Evolutionary conservation across 1,139 yeast species (phyloP), one percentile per base, ranked within the genome.

Genomic region (Geotrichum restrictum): DNA sequence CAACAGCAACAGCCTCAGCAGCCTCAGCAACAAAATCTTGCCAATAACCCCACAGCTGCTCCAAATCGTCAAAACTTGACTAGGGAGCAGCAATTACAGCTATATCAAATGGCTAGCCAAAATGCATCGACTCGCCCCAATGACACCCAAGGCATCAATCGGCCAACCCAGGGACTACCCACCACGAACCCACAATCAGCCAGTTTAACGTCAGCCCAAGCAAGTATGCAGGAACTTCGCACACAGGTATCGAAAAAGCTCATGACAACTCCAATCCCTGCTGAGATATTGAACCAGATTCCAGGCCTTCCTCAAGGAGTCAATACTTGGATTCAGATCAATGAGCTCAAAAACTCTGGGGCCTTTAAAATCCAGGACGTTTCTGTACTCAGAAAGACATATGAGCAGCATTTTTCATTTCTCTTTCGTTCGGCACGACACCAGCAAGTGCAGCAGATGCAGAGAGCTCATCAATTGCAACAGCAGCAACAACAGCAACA

Each of bases 281-380:
- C 79, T n/a, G 81, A 82, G 5, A 68, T 89, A 41, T 71, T 89
- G 45, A 75, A 78, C 49, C 80, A 80, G 62, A 80, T 89, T 49
- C 96, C 96, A 11, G 83, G 81, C 45, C 73, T 89, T 34, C 96
- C 96, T 0, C 82, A 85, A n/a, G 85, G 83, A 51, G 83, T 83
- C 38, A 83, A 79, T 58, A 87, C 95, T 3, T 88, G 96, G 96
- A 79, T 81, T 41, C 91, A 85, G 65, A 81, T 89, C 27, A 82
- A 85, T 65, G 88, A 85, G 51, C 77, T 85, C 60, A 75, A 85
- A 49, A 79, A 78, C 56, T 78, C 80, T 58, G 82, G 79, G 53
- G 73, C 79, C 50, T 71, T 85, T 31, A 67, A 77, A 34, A 78
- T 85, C 53, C 80, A 79, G 62, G 83, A 80, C 53, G 80, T 82